Percentiles rank a stretch among this genome's conserved stretches.
phyloP scores from a whole-genome alignment of 352 stramenopile genomes.

The Phytophthora pseudosyringae region DNA sequence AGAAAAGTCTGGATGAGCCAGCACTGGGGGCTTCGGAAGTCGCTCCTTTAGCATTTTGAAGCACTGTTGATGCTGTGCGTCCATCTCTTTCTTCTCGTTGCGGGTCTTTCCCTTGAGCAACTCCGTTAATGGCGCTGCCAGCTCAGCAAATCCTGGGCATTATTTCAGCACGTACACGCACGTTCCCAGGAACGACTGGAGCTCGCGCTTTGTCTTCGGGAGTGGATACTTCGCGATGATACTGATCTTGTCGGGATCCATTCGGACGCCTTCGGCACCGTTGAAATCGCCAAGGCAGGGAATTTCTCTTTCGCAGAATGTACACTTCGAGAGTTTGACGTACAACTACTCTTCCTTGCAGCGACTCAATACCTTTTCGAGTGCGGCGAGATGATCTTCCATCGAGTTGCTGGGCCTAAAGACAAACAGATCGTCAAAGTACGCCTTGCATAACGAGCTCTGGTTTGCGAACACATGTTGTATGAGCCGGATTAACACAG shows the following conservation, averaged over 20 bases:
- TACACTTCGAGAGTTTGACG: not conserved
- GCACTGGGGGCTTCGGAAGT: not conserved
- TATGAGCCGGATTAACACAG: too few relatives aligned
- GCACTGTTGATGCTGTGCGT: not conserved
- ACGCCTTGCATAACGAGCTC: too few relatives aligned
- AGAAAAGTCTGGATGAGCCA: not conserved
- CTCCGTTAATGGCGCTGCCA: conserved; percentile 1
- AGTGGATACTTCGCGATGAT: conserved; percentile 6
- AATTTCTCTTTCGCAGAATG: not conserved
- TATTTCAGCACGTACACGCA: conserved; percentile 20
- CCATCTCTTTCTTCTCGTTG: not conserved
- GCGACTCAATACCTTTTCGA: too few relatives aligned
- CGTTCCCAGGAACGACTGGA: conserved; percentile 7
- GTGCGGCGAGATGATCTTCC: too few relatives aligned
- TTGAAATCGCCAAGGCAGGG: conserved; percentile 30
- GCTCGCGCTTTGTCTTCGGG: not conserved
- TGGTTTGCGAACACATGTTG: too few relatives aligned
- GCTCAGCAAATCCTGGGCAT: not conserved
- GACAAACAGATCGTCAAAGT: too few relatives aligned
- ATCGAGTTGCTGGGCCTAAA: too few relatives aligned
- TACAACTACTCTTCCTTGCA: too few relatives aligned
- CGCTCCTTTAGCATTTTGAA: not conserved
- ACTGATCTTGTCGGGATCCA: conserved; percentile 6
- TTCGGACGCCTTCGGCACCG: conserved; percentile 8
- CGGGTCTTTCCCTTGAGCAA: not conserved